Percentiles rank a stretch among this genome's conserved stretches.
Conservation (phyloP, 306 rosid genomes). For the Prunus dulcis region DNA sequence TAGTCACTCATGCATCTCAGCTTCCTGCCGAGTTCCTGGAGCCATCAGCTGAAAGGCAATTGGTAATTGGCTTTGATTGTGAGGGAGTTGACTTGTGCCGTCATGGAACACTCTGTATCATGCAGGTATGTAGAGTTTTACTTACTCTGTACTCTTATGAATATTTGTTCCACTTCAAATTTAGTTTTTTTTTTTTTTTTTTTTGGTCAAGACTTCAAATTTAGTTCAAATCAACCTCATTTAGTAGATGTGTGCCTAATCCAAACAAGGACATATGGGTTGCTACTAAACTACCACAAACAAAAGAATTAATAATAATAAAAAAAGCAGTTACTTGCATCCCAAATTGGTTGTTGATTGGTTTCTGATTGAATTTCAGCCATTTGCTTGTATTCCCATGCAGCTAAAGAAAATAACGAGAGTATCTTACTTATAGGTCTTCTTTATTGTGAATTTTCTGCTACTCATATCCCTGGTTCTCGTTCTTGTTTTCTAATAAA, state of each 20-base stretch:
- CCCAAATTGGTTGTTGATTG: not conserved
- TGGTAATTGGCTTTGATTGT: constrained; percentile 83
- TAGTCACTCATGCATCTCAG: constrained; percentile 71
- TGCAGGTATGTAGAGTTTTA: constrained; percentile 55
- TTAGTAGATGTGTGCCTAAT: constrained; percentile 1
- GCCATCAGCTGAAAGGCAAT: constrained; percentile 52
- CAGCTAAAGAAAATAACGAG: not conserved
- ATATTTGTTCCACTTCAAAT: not conserved
- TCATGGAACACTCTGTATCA: constrained; percentile 72
- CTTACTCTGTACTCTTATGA: not conserved
- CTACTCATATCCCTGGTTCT: not conserved
- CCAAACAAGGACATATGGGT: not conserved
- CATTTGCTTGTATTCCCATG: not conserved
- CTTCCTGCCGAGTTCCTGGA: constrained; percentile 78
- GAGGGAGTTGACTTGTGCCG: constrained; percentile 93
- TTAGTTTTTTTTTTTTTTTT: not conserved
- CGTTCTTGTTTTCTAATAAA: not conserved
- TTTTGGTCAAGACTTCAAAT: not conserved
- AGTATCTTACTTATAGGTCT: not conserved
- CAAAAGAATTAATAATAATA: not conserved
- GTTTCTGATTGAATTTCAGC: not conserved
- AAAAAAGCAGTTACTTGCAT: not conserved
- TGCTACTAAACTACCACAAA: not conserved
- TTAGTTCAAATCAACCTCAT: not conserved
- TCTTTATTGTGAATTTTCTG: not conserved